Base-by-base conservation (phyloP, 495 filamentous ascomycete genomes). In the Penicillium manginii region DNA sequence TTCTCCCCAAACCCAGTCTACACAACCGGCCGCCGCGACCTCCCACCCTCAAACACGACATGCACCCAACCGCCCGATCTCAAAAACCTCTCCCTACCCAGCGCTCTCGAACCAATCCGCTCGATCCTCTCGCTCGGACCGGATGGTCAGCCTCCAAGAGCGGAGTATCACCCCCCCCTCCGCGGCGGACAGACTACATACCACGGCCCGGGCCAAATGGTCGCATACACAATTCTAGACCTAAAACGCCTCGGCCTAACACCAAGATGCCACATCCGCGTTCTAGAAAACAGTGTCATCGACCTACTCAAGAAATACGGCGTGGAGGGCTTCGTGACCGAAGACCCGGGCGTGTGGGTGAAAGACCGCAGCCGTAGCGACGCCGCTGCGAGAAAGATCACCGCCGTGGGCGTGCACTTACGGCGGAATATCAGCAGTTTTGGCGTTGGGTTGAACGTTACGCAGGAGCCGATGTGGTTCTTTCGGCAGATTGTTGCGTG, bases 171-270 rank as follows among this genome's bases (percentile, higher is more conserved):
- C 39, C 80, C 86, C 53, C 87, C 91, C 6, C 83, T 87, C 8
- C 87, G 94, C 46, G 94, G 94, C 61, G 94, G 94, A 0, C 90
- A 94, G 57, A 93, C 90, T 0, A 98, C 94, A 4, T 98, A 96
- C 78, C 94, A 98, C 68, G 94, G 94, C 0, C 94, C 94, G 0
- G 94, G 94, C 0, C 94, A 98, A 69, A 74, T 93, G 58, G 90
- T 97, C 22, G 87, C 91, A 12, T 98, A 96, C 72, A 91, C 93
- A 14, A 85, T 98, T 39, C 73, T 94, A 19, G 91, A 96, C 66
- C 79, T 97, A 17, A 74, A 77, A n/a, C 64, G 73, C 0, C 78
- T 88, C 26, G 74, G 73, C 0, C 61, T 86, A 0, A 79, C 76
- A 0, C 79, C 85, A 7, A 76, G 90, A 15, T 84, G 82, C 61